Evolutionary conservation across 345 rosid genomes (phyloP).

Genomic region (Citrus mangshanensis): DNA sequence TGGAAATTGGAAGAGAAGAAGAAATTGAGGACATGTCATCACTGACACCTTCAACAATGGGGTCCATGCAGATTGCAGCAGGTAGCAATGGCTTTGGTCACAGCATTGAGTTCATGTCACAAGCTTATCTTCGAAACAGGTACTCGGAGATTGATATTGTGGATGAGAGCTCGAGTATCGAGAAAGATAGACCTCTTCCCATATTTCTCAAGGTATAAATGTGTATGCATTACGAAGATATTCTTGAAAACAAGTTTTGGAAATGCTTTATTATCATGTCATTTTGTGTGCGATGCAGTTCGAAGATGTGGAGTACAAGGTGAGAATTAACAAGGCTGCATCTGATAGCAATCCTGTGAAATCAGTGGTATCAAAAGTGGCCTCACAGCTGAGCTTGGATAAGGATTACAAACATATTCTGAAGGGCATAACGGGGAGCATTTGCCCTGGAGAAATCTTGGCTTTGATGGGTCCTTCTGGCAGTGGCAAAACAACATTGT

Average conservation of each 20-base stretch:
- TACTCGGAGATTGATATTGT: constrained; percentile 66
- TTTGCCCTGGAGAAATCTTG: constrained; percentile 89
- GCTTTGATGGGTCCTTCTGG: constrained; percentile 99
- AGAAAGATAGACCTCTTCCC: constrained; percentile 71
- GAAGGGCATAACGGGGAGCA: constrained; percentile 85
- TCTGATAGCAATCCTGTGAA: constrained; percentile 48
- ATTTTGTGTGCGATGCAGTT: constrained; percentile 43
- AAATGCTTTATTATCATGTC: not conserved
- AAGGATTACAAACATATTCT: constrained; percentile 72
- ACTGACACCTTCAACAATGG: constrained; percentile 50
- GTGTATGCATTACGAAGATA: not conserved
- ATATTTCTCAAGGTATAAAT: constrained; percentile 71
- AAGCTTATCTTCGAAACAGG: constrained; percentile 64
- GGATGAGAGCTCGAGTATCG: constrained; percentile 34
- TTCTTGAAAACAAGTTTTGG: not conserved
- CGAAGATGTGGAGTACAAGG: constrained; percentile 85
- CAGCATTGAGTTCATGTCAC: constrained; percentile 76
- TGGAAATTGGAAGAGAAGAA: constrained; percentile 53
- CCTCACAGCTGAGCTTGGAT: constrained; percentile 48
- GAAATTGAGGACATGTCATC: constrained; percentile 53
- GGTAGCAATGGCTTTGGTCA: constrained; percentile 79
- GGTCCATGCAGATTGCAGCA: constrained; percentile 75
- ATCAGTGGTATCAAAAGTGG: constrained; percentile 65
- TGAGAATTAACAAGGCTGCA: constrained; percentile 39
- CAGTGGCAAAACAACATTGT: constrained; percentile 89